Evolutionary conservation across 352 stramenopile genomes (phyloP), one percentile per base, ranked within the genome.

Genomic region (Globisporangium mamillatum): DNA sequence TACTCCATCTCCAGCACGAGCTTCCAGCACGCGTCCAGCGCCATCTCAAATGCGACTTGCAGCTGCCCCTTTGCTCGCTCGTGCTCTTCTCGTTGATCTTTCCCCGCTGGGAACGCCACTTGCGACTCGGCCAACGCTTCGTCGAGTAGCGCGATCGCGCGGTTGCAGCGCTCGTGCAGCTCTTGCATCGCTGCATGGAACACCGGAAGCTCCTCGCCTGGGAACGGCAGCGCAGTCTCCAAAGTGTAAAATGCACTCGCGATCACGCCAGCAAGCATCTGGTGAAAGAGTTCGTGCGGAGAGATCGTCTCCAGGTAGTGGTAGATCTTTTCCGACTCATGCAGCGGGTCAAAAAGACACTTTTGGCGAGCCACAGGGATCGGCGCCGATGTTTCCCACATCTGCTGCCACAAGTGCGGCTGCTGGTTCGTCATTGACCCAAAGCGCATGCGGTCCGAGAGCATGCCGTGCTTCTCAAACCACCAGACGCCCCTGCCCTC

Each of bases 221-320:
- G 60, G 27, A 84, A 73, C 6, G 79, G 70, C 44, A 86, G 57
- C 10, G 81, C 70, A 44, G 75, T 83, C 50, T 89, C 77, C 41
- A 91, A 60, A n/a, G 82, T 79, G 32, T 77, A 80, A n/a, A 86
- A 75, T 56, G 74, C 81, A 61, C 79, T 86, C 1, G 82, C 77
- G 18, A 93, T 89, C 6, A 73, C 79, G 27, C 77, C 85, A 8
- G 79, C 77, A 14, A 93, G 75, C 77, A 92, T 91, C 68, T 95
- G 87, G 38, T 92, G 84, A 53, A 95, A 91, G 54, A 95, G 80
- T 48, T 92, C 84, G 54, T 89, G 79, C 0, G 86, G 84, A 5
- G 84, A 83, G 20, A 95, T 77, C 3, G 85, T 95, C 69, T 95
- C 87, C 54, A 95, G 75, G 63, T 93, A 93, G 64, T 95, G 82